Base-by-base conservation (phyloP, 257 asterid genomes). In the Plantago elongata region DNA sequence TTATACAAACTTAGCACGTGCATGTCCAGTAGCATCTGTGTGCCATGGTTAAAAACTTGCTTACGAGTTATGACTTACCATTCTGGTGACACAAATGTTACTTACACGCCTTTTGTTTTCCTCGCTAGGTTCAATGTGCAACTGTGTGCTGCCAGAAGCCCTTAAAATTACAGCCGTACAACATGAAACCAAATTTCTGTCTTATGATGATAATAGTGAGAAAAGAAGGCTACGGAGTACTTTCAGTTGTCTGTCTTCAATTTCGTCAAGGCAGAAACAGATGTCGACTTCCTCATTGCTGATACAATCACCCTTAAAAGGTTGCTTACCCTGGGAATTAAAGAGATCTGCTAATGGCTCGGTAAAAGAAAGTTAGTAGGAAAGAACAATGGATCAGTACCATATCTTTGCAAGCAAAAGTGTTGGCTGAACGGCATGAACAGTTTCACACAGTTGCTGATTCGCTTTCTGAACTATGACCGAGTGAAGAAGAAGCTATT, bases 121-220 rank as follows among this genome's bases (percentile, higher is more conserved):
- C 45, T 15, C 1, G 27, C 6, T 60, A 85, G 96, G 96, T 68
- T 83, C 93, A 17, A 66, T 83, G 63, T 86, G 86, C 81, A 86
- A 72, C 75, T 88, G 80, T 52, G 72, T 83, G 59, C 77, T 88
- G 50, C 96, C 96, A 3, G 93, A 85, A 62, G 81, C 87, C 50
- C 84, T 84, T 38, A 83, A 76, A 72, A 74, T 80, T n/a, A 73
- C 79, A 15, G 75, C 84, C 0, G 87, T 83, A 13, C 84, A 85
- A 83, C 84, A 79, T 10, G 84, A 85, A 30, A 82, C 74, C 42
- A 75, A 70, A 63, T 54, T 67, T 64, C 79, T 66, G 63, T 70
- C 77, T 4, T 69, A 58, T 7, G 71, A 76, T 10, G 82, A 81
- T 34, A 34, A 34, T 46, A 74, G 64, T 16, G 95, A 87, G 65